phyloP scores from a whole-genome alignment of 768 basidiomycete species.

The Pleurotus citrinopileatus region DNA sequence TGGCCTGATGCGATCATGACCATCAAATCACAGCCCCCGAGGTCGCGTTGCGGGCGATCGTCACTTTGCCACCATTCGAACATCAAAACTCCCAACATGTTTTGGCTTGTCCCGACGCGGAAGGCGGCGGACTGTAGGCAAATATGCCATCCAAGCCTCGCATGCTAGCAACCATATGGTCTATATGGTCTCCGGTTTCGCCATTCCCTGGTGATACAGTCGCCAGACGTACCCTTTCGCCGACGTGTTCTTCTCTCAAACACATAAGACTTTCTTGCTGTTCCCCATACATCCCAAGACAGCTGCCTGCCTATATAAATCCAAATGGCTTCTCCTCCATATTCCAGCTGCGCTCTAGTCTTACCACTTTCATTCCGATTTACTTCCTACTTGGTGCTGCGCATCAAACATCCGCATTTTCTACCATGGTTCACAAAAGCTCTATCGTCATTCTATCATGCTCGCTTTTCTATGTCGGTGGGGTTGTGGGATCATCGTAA shows the following conservation, averaged over 20 bases:
- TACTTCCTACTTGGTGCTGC: background rate
- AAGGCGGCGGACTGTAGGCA: background rate
- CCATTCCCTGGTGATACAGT: background rate
- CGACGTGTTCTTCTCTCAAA: background rate
- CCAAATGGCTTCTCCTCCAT: background rate
- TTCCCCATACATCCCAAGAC: no score
- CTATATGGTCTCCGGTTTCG: background rate
- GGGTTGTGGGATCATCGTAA: background rate
- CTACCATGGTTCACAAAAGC: background rate
- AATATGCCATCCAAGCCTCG: background rate
- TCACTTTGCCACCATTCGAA: background rate
- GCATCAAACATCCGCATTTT: background rate
- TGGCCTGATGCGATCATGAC: background rate
- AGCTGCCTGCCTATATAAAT: background rate
- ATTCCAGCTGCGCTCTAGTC: background rate
- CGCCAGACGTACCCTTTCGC: background rate
- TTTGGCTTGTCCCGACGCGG: background rate
- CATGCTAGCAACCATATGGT: background rate
- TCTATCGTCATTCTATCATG: background rate
- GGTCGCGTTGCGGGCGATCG: background rate
- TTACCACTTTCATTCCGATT: background rate
- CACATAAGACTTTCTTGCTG: background rate
- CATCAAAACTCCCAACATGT: background rate
- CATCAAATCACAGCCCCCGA: background rate
- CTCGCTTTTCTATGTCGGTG: background rate